phyloP scores from a whole-genome alignment of 2,329 filamentous ascomycete species.

The Diaporthe eres region DNA sequence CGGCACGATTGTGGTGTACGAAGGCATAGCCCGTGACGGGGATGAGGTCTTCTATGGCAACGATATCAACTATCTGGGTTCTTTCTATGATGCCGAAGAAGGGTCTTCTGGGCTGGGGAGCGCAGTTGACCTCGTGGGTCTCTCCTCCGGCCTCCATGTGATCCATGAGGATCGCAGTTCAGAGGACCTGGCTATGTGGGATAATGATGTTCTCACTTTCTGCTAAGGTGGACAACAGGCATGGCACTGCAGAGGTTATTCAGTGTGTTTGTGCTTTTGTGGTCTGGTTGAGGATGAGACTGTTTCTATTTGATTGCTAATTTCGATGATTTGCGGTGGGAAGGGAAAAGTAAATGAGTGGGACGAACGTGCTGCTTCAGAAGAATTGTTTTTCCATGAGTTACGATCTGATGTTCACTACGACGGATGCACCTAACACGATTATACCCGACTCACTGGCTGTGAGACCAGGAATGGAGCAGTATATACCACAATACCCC shows the following conservation, averaged over 20 bases:
- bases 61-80: conserved; percentile 36
- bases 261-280: background rate
- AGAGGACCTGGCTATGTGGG: conserved; percentile 31
- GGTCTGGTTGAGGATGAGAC: background rate
- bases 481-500: conserved; percentile 18
- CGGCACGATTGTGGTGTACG: conserved; percentile 32
- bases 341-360: background rate
- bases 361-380: background rate
- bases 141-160: conserved; percentile 13
- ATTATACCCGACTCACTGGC: conserved; percentile 5
- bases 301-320: background rate
- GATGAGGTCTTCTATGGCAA: conserved; percentile 28
- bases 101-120: conserved; percentile 30
- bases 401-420: background rate
- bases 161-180: conserved; percentile 30
- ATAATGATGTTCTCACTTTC: conserved; percentile 9
- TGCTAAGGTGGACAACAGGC: background rate
- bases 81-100: conserved; percentile 27
- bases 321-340: background rate
- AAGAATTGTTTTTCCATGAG: background rate
- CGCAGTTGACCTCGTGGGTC: conserved; percentile 8
- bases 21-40: conserved; percentile 32
- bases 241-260: too few species aligned
- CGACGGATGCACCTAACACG: background rate
- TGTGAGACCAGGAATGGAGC: conserved; percentile 8